A percentile compares a stretch with the other conserved stretches of the same genome.
Evolutionary conservation across 305 asterid species (phyloP).

Genomic region (Fraxinus baroniana): DNA sequence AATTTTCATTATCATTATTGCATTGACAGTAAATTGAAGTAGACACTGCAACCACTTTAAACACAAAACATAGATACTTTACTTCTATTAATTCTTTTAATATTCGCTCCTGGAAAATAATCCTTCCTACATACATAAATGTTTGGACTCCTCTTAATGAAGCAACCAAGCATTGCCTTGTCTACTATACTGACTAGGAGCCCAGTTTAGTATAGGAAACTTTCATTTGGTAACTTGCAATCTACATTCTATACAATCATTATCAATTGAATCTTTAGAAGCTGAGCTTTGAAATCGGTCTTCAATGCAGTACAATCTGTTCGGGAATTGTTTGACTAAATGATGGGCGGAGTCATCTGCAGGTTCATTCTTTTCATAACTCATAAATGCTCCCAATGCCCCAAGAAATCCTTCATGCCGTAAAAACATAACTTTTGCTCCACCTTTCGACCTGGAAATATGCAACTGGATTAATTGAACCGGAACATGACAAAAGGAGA

Average conservation of each 20-base stretch:
- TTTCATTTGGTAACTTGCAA: slow-evolving; percentile 33
- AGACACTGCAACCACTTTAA: not conserved
- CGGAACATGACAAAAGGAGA: not conserved
- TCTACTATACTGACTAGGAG: not conserved
- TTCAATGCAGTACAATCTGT: slow-evolving; percentile 21
- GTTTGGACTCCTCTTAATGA: not conserved
- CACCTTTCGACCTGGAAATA: slow-evolving; percentile 73
- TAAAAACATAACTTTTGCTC: slow-evolving; percentile 77
- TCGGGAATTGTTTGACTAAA: slow-evolving; percentile 29
- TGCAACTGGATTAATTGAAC: slow-evolving; percentile 5
- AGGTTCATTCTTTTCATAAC: slow-evolving; percentile 42
- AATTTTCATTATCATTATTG: not conserved
- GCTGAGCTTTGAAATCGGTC: slow-evolving; percentile 35
- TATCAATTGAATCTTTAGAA: slow-evolving; percentile 35
- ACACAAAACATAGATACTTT: not conserved
- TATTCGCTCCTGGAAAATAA: not conserved
- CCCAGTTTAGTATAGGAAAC: not conserved
- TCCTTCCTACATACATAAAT: not conserved
- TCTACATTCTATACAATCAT: slow-evolving; percentile 48
- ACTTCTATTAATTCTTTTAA: not conserved
- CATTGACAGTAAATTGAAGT: not conserved
- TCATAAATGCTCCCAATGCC: slow-evolving; percentile 74
- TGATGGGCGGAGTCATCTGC: slow-evolving; percentile 32
- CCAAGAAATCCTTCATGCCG: slow-evolving; percentile 86
- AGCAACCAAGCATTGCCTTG: slow-evolving; percentile 29